phyloP scores from a whole-genome alignment of 78 protist genomes.

The Isochrysis galbana region DNA sequence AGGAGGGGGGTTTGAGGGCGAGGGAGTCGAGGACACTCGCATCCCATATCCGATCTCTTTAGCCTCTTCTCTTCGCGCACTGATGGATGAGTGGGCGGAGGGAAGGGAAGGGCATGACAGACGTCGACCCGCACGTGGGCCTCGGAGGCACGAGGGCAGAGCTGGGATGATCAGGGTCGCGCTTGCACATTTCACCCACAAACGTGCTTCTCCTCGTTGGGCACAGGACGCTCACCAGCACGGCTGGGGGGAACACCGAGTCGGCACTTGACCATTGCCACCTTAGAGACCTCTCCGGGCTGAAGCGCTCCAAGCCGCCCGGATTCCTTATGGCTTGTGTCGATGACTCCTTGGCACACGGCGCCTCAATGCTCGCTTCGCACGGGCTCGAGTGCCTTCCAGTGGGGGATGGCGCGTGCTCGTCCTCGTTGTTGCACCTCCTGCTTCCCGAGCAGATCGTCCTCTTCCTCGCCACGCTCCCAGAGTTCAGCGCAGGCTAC shows the following conservation, averaged over 20 bases:
- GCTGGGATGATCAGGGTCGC: too few species aligned
- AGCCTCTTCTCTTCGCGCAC: too few species aligned
- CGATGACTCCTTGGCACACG: not conserved
- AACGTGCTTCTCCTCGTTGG: not conserved
- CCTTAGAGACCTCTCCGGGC: not conserved
- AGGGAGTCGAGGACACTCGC: too few species aligned
- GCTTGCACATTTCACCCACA: too few species aligned
- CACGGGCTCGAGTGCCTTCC: conserved; percentile 15
- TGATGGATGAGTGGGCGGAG: too few species aligned
- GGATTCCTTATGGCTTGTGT: conserved; percentile 2
- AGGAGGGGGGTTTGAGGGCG: too few species aligned
- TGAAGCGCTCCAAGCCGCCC: not conserved
- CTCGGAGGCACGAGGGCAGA: too few species aligned
- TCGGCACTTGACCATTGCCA: not conserved
- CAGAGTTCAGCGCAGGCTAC: not conserved
- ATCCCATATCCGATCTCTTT: too few species aligned
- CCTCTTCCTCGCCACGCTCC: not conserved
- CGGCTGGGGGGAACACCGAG: not conserved
- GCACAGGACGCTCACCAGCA: not conserved
- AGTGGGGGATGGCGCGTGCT: not conserved
- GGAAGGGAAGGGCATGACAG: too few species aligned
- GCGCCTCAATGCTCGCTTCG: not conserved
- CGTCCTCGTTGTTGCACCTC: not conserved
- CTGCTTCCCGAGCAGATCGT: conserved; percentile 12
- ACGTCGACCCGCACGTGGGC: too few species aligned